Evolutionary conservation across 441 rosid genomes (phyloP).

Genomic region (Cnidoscolus chayamansa): DNA sequence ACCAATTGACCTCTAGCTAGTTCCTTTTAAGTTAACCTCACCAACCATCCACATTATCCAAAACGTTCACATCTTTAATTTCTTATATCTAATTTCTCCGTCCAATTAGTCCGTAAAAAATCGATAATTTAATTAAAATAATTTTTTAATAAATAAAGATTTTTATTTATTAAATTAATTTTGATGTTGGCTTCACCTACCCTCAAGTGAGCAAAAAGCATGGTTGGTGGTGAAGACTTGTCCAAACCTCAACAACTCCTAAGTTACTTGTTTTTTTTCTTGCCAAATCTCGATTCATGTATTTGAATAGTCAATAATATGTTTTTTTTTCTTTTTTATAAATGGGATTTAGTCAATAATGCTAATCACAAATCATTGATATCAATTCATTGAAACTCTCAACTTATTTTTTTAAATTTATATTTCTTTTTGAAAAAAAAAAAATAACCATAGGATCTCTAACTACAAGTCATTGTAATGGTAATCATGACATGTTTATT

Average conservation of each 20-base stretch:
- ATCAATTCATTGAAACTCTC: not conserved
- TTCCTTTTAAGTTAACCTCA: not conserved
- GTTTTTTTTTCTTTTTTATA: too few species aligned
- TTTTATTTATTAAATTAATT: not conserved
- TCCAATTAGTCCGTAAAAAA: too few species aligned
- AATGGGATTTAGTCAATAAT: too few species aligned
- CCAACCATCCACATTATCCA: slow-evolving; percentile 13
- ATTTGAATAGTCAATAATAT: too few species aligned
- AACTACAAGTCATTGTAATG: not conserved
- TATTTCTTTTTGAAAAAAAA: too few species aligned
- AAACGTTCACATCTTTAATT: not conserved
- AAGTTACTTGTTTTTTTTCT: not conserved
- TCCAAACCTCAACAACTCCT: slow-evolving; percentile 3
- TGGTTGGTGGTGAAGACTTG: slow-evolving; percentile 33
- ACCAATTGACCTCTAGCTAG: too few species aligned
- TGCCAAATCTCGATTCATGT: not conserved
- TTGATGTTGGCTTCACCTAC: slow-evolving; percentile 27
- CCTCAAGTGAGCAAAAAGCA: not conserved
- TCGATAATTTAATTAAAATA: too few species aligned
- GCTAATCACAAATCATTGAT: not conserved
- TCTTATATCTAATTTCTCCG: not conserved
- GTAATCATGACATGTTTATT: not conserved
- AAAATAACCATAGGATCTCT: not conserved
- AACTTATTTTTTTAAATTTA: not conserved
- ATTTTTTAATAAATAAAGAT: too few species aligned